Evolutionary conservation across 257 asterid species (phyloP), one percentile per base, ranked within the genome.

Genomic region (Solanum stenotomum): DNA sequence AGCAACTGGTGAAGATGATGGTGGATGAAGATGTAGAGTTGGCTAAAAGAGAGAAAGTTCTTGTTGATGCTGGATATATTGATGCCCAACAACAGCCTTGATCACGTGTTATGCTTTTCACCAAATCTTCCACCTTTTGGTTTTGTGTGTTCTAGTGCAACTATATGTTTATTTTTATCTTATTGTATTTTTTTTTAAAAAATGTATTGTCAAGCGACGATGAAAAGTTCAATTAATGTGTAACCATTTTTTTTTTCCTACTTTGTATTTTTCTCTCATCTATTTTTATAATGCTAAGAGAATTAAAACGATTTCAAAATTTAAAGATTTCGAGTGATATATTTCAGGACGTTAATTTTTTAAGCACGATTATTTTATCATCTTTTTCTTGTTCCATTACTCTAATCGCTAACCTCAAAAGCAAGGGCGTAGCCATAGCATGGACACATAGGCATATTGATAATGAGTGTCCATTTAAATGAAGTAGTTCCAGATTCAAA

Each of bases 21-120:
- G 98, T 97, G 34, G 99, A 96, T 92, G 99, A 97, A 87, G 99
- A 97, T 89, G 67, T 96, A 31, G 98, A 94, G 86, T 87, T 95
- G 93, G 99, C 99, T 3, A 96, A 96, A 90, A 97, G 99, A 71
- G 99, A 97, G 89, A 97, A 94, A 83, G 96, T 97, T 87, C 99
- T 97, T 85, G 99, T 97, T 76, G 98, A 96, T 93, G 98, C 98
- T 33, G 99, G 99, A 5, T 97, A 70, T 87, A 90, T 97, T 94
- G 99, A 97, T 91, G 99, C 99, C 68, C 99, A 96, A 87, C 99
- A 97, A 87, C 99, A 97, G 91, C 99, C 98, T 82, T 97, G 93
- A 94, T 79, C 27, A 23, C 56, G 29, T 27, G 16, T 44, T 25
- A 13, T 78, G 3, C 6, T 37, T 38, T 76, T 38, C 4, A 22